Conservation (phyloP, 768 basidiomycete genomes). For the Lactarius akahatsu region DNA sequence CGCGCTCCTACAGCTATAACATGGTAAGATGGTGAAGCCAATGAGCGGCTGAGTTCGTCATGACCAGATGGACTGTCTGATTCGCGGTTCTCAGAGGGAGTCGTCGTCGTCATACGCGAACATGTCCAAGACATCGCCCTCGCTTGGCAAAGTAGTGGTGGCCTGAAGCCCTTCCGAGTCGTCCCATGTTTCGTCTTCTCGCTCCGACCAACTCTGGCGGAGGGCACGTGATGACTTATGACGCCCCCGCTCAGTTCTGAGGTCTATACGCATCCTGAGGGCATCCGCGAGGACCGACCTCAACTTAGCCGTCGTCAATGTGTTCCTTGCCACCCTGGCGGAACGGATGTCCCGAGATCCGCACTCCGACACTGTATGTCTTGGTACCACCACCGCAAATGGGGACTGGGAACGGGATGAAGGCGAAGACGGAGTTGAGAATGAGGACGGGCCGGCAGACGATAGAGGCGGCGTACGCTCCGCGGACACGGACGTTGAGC, state of each 20-base stretch:
- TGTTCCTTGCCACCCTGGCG: background rate
- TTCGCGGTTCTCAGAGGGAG: background rate
- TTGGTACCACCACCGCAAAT: background rate
- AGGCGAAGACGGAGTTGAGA: background rate
- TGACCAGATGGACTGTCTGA: background rate
- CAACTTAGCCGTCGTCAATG: slow-evolving; percentile 2
- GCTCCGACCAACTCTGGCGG: background rate
- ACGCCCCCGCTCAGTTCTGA: slow-evolving; percentile 15
- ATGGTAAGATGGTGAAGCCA: background rate
- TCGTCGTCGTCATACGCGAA: slow-evolving; percentile 25
- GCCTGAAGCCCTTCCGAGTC: background rate
- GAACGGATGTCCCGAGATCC: background rate
- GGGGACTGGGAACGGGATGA: slow-evolving; percentile 8
- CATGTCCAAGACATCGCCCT: slow-evolving; percentile 24
- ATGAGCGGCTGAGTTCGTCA: background rate
- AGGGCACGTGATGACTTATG: slow-evolving; percentile 1
- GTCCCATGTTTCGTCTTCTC: background rate
- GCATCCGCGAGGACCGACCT: slow-evolving; percentile 23
- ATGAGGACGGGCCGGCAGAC: background rate
- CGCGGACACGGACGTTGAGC: slow-evolving; percentile 5
- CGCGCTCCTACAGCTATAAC: too few relatives aligned
- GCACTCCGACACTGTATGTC: background rate
- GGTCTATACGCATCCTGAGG: slow-evolving; percentile 18
- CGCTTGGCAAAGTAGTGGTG: slow-evolving; percentile 5
- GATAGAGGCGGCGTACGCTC: slow-evolving; percentile 19